Evolutionary conservation across 2,329 filamentous ascomycete species (phyloP), one percentile per base, ranked within the genome.

Genomic region (Penicillium sp.): DNA sequence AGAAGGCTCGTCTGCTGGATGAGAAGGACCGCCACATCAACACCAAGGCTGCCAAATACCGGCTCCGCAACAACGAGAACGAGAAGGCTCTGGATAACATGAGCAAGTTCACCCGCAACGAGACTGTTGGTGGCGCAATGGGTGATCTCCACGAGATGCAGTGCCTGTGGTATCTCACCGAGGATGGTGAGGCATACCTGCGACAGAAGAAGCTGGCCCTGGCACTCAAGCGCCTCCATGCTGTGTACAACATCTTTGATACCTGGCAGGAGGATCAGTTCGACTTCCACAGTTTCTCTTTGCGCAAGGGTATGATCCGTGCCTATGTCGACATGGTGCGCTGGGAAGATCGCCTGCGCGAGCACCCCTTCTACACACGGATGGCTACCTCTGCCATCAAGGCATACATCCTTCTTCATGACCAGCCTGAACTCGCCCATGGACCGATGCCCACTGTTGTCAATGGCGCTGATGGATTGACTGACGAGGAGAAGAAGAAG

Each of bases 191-290:
- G 77, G 88, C 93, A 3, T 92, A 93, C 73, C 81, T 90, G 56
- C 88, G 95, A 50, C 89, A 92, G 72, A 88, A 88, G 62, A 92
- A 96, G 67, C 79, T 90, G 47, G 92, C 89, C 4, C 83, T 97
- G 58, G 93, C 96, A 0, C 81, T 99, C 53, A 99, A 99, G 81
- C 87, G 96, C 50, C 93, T 97, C 76, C 91, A 93, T 63, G 83
- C 91, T 23, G 85, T 99, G 56, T 88, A 89, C 73, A 92, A 91
- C 76, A 96, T 99, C 64, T 99, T 99, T 69, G 93, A 98, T 64
- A 87, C 92, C 21, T 99, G 95, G 95, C 90, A 96, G 72, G 96
- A 99, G 73, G 95, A 99, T 68, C 95, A 99, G 71, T 97, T 98
- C 69, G 95, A 99, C 74, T 99, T 99, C 81, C 96, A 99, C 81